Evolutionary conservation across 83 land plant species (phyloP), one percentile per base, ranked within the genome.

Genomic region (Larix sibirica): DNA sequence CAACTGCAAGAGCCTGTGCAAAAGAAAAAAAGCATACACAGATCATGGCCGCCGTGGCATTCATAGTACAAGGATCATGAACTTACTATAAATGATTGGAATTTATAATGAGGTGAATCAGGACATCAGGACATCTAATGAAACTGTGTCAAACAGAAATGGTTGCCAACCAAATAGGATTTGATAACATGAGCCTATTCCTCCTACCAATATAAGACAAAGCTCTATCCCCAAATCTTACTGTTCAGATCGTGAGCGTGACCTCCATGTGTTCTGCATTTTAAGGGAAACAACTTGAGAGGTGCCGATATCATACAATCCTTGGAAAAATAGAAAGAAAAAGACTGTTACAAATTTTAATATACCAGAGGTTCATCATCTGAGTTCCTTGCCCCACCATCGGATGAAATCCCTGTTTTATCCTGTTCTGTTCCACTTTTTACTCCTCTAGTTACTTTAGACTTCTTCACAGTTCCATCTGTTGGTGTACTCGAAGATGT

Each of bases 301-400:
- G 17, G 24, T 23, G 21, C 44, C 20, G 14, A 9, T 38, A 73
- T 40, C 24, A 38, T 40, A 71, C 76, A 71, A 21, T 38, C 44
- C 21, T 42, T 40, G 4, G 6, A n/a, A 40, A 3, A 40, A 38
- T 50, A 73, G 1, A 21, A 73, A 42, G 26, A 42, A 73, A 36
- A 23, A 2, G 42, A n/a, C 6, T 73, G 42, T 73, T 50, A 47
- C 54, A 47, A 47, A 23, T 20, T 8, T 73, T 71, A 38, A 17
- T 47, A 73, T 42, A 73, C 77, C 77, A 73, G 44, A 42, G 77
- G 77, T 73, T 73, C 77, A 73, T 73, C 77, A 73, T 73, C 77
- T 73, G 77, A 73, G 18, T 47, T 73, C 50, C 77, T 73, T 73
- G 77, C 77, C 7, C 77, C 77, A 38, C 50, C 44, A 73, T 73